phyloP scores from a whole-genome alignment of 768 basidiomycete genomes.

The Tubosaeta brunneosetosa region DNA sequence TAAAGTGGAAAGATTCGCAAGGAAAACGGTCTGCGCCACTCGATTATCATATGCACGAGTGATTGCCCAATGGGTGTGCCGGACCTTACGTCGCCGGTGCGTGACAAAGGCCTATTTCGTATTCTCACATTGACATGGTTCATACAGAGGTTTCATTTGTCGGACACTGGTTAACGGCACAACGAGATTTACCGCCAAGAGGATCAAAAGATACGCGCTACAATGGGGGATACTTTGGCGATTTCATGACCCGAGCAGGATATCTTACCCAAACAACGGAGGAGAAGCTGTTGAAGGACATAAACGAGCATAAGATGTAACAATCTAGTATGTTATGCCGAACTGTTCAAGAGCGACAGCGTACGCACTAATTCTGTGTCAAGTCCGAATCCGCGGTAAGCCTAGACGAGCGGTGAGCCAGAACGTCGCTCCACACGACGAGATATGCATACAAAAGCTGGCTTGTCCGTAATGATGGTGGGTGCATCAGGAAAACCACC shows the following conservation, averaged over 20 bases:
- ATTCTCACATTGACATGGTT: background rate
- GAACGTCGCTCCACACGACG: no score
- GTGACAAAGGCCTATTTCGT: slow-evolving; percentile 14
- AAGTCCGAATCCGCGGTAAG: no score
- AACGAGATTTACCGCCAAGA: slow-evolving; percentile 94
- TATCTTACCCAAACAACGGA: slow-evolving; percentile 83
- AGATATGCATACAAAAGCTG: no score
- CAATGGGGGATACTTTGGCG: slow-evolving; percentile 90
- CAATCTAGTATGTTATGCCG: no score
- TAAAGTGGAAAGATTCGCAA: slow-evolving; percentile 96
- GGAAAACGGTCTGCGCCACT: slow-evolving; percentile 85
- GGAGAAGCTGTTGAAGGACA: slow-evolving; percentile 84
- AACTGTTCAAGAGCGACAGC: no score
- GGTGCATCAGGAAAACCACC: no score
- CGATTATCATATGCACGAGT: slow-evolving; percentile 98
- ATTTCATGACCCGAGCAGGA: slow-evolving; percentile 88
- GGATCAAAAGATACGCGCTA: slow-evolving; percentile 80
- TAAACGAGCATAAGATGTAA: slow-evolving; percentile 20
- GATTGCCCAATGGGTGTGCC: slow-evolving; percentile 92
- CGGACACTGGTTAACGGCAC: slow-evolving; percentile 84
- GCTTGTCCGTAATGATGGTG: no score
- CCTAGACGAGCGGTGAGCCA: no score
- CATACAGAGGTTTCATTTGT: slow-evolving; percentile 86
- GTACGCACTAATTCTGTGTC: no score
- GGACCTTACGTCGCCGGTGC: slow-evolving; percentile 86